phyloP scores from a whole-genome alignment of 1,284 basidiomycete species.

The Agaricales sp. region DNA sequence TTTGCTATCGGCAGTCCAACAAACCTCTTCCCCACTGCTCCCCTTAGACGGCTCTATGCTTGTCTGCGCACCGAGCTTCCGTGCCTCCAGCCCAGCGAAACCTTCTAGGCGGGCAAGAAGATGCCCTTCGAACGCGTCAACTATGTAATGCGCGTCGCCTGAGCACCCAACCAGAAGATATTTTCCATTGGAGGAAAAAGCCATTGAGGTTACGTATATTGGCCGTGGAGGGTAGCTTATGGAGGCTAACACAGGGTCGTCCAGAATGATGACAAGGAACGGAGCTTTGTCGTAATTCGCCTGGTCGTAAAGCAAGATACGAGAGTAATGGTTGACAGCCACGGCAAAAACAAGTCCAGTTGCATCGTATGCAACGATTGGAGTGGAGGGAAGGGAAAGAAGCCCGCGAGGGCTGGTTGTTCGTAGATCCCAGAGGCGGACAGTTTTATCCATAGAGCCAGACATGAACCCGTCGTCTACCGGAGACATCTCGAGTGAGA shows the following conservation, averaged over 20 bases:
- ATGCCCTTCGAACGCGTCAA: constrained; percentile 82
- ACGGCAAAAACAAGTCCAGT: constrained; percentile 90
- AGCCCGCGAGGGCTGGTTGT: constrained; percentile 67
- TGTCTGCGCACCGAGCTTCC: constrained; percentile 39
- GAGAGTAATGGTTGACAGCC: constrained; percentile 77
- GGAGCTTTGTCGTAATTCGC: constrained; percentile 88
- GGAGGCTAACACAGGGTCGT: constrained; percentile 66
- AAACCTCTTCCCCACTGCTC: constrained; percentile 82
- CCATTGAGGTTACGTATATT: constrained; percentile 85
- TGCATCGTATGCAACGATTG: constrained; percentile 86
- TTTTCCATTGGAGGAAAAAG: constrained; percentile 86
- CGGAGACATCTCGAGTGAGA: constrained; percentile 88
- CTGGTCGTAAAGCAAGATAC: constrained; percentile 84
- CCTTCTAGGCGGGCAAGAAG: constrained; percentile 80
- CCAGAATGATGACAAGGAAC: constrained; percentile 74
- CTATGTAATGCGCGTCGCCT: constrained; percentile 84
- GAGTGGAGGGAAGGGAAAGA: constrained; percentile 60
- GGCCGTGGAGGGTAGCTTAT: constrained; percentile 78
- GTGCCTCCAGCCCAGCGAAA: constrained; percentile 67
- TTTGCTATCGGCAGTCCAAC: constrained; percentile 88
- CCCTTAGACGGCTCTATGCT: constrained; percentile 66
- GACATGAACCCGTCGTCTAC: constrained; percentile 95
- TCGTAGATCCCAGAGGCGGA: constrained; percentile 94
- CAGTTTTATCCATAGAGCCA: constrained; percentile 86
- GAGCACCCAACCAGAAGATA: constrained; percentile 90